phyloP scores from a whole-genome alignment of 768 basidiomycete genomes.

The Gymnopilus dilepis region DNA sequence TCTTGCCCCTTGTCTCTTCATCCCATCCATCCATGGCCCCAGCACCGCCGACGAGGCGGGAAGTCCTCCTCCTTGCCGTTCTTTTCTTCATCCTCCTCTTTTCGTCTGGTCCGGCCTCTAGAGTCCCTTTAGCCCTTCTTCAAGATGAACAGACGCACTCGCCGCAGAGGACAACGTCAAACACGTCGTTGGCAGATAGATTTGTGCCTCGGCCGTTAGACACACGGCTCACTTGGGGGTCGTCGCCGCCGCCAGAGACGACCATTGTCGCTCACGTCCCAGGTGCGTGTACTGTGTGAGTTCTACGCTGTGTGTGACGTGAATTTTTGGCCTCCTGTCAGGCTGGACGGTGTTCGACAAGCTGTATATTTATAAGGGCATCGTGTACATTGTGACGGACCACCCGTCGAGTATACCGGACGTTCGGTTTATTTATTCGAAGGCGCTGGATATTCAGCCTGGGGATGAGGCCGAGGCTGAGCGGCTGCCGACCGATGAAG shows the following conservation, averaged over 20 bases:
- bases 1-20: conserved; percentile 6
- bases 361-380: conserved; percentile 82
- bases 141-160: conserved; percentile 8
- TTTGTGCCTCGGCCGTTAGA: conserved; percentile 19
- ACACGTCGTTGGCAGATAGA: not conserved
- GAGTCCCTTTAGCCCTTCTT: conserved; percentile 13
- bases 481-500: conserved; percentile 75
- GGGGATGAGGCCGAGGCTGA: conserved; percentile 58
- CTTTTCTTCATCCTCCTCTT: conserved; percentile 55
- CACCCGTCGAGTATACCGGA: conserved; percentile 70
- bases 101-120: conserved; percentile 33
- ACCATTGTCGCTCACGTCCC: conserved; percentile 76
- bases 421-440: conserved; percentile 71
- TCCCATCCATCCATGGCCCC: conserved; percentile 28
- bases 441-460: conserved; percentile 56
- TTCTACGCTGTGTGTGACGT: not conserved
- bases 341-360: conserved; percentile 93
- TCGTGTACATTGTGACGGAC: conserved; percentile 82
- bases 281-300: conserved; percentile 47
- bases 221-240: conserved; percentile 29
- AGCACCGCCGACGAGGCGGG: conserved; percentile 58
- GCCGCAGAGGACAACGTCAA: conserved; percentile 12
- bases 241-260: conserved; percentile 45
- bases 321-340: conserved; percentile 33
- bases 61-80: conserved; percentile 53